Conservation (phyloP, 1,284 basidiomycete genomes). For the Pterulicium gracile region DNA sequence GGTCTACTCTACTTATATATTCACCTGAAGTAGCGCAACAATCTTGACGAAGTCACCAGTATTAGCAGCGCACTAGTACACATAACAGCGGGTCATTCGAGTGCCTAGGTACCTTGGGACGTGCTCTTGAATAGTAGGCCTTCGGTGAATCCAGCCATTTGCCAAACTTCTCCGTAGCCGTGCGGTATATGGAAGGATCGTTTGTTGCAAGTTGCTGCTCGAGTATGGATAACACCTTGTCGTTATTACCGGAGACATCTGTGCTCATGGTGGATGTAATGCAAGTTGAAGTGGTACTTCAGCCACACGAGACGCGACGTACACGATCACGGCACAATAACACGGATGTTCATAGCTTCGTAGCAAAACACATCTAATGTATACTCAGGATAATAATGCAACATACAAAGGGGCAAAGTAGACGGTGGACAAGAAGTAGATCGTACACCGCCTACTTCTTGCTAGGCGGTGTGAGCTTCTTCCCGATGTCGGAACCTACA, state of each 20-base stretch:
- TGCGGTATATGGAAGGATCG: constrained; percentile 14
- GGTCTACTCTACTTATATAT: neutral
- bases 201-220: constrained; percentile 17
- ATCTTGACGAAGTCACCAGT: constrained; percentile 17
- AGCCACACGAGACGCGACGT: neutral
- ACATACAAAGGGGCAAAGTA: neutral
- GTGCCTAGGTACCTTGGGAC: constrained; percentile 22
- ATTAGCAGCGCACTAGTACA: neutral
- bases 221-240: neutral
- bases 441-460: constrained; percentile 51
- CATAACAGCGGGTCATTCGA: neutral
- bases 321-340: neutral
- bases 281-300: neutral
- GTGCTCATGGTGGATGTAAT: neutral
- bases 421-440: no score
- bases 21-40: constrained; percentile 22
- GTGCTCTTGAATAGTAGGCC: constrained; percentile 29
- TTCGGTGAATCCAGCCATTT: constrained; percentile 24
- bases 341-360: neutral
- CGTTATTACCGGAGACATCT: neutral
- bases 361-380: neutral
- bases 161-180: constrained; percentile 20
- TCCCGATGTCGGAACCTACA: constrained; percentile 67
- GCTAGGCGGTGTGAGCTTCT: constrained; percentile 59
- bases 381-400: neutral